These are phyloP conservation scores for Trypanosoma conorhini DNA, from an alignment of 208 protist genomes.

Conservation along the genomic window DNA sequence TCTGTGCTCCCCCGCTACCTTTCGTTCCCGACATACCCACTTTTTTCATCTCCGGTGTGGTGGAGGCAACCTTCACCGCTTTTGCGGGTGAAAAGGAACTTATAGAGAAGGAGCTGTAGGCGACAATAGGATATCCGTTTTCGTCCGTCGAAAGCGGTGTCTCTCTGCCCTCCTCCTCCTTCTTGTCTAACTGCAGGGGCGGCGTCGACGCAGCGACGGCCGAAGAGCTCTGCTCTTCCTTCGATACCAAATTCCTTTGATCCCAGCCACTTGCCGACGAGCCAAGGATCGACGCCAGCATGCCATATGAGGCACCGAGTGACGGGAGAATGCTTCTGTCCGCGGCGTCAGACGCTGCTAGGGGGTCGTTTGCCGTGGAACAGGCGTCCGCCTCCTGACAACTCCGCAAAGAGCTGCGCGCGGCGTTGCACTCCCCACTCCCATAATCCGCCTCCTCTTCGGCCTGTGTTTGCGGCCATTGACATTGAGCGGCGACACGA, in stretches of 20 bases:
- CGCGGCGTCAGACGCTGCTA: neutral
- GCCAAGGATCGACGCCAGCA: conserved; percentile 1
- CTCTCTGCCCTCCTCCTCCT: neutral
- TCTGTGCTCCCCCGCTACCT: neutral
- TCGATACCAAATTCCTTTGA: neutral
- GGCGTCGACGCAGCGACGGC: neutral
- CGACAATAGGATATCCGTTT: conserved; percentile 4
- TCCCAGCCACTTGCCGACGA: neutral
- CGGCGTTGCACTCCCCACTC: neutral
- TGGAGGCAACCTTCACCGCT: neutral
- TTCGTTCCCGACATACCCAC: neutral
- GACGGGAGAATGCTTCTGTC: neutral
- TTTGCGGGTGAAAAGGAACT: neutral
- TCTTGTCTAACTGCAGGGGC: neutral
- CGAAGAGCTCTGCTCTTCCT: neutral
- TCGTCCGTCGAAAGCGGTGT: neutral
- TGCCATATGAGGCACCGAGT: neutral
- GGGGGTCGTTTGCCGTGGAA: neutral
- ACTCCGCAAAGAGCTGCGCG: neutral
- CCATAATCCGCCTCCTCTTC: neutral
- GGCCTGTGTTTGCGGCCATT: neutral
- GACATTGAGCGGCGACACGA: neutral
- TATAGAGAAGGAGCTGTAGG: neutral
- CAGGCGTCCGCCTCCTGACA: neutral
- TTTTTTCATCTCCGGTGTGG: neutral